Base-by-base conservation (phyloP, 371 early-diverging fungal species). In the Circinella minor region DNA sequence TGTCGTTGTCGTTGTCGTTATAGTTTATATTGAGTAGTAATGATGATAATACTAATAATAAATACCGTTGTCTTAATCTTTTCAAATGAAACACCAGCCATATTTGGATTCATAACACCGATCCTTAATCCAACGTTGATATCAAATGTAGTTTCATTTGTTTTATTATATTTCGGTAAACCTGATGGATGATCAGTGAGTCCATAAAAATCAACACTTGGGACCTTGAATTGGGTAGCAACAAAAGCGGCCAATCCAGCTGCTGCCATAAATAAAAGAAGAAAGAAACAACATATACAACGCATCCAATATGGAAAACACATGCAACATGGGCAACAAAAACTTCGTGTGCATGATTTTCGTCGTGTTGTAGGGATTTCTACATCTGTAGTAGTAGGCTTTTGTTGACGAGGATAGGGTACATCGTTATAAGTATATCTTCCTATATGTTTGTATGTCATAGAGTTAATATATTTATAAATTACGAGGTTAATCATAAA, bases 71-170 rank as follows among this genome's bases (percentile, higher is more conserved):
- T 75, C 46, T 68, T 70, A 49, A 82, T 74, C 0, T 75, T 71
- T 39, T 78, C 78, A 68, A 82, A 77, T 3, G 68, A 66, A 36
- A 71, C 71, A 36, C 78, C 73, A 63, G 76, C 80, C 10, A 82
- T 37, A 46, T 82, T 82, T 14, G 78, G 74, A 63, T 82, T 82
- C 3, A 73, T 65, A 13, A 80, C 72, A 36, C 74, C 72, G 51
- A 82, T 73, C 36, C 76, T 72, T 20, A 82, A 65, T 0, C 80
- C 82, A 0, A 71, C 46, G 36, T 75, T 64, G 18, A 75, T 71
- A 17, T 71, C 43, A 55, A 75, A 75, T 15, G 69, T 55, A 54
- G 39, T 27, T 4, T 15, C 34, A 34, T 8, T 20, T 18, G 59
- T n/a, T 46, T 69, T 65, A 37, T 62, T 66, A 47, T 71, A 75